Percentiles rank a stretch among this genome's conserved stretches.
Evolutionary conservation across 2,329 filamentous ascomycete genomes (phyloP).

Genomic region (Metarhizium album): DNA sequence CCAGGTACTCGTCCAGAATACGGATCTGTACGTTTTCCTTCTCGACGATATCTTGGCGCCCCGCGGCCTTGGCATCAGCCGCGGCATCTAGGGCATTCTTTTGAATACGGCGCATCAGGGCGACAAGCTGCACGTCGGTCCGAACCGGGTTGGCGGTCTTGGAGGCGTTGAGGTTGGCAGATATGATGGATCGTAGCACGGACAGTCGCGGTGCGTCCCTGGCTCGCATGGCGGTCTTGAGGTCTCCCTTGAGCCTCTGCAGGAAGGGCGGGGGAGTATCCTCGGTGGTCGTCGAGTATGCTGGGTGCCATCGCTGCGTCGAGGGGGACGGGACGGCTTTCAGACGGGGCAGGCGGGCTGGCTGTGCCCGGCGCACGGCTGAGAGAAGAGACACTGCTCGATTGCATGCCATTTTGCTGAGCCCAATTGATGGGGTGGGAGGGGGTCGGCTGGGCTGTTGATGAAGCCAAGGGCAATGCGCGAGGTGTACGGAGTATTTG

Average conservation of each 20-base stretch:
- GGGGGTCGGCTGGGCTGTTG: neutral
- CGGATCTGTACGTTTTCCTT: conserved; percentile 58
- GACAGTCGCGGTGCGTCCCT: conserved; percentile 55
- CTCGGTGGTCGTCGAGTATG: conserved; percentile 23
- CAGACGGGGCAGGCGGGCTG: neutral
- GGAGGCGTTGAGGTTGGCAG: conserved; percentile 62
- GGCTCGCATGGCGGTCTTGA: conserved; percentile 55
- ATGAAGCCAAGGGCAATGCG: neutral
- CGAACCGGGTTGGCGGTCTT: conserved; percentile 61
- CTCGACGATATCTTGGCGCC: conserved; percentile 56
- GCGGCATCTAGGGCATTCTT: conserved; percentile 46
- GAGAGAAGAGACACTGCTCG: conserved; percentile 13
- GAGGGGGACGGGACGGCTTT: conserved; percentile 1
- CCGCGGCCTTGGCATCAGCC: conserved; percentile 52
- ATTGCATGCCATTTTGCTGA: conserved; percentile 14
- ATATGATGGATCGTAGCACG: conserved; percentile 58
- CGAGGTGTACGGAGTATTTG: too few relatives aligned
- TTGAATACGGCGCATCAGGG: conserved; percentile 54
- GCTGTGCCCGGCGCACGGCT: conserved; percentile 12
- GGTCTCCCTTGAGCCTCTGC: conserved; percentile 45
- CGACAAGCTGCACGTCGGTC: conserved; percentile 59
- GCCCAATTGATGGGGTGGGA: neutral
- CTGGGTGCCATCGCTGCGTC: conserved; percentile 11
- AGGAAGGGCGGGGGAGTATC: conserved; percentile 34
- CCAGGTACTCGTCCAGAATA: conserved; percentile 56